Evolutionary conservation across 768 basidiomycete genomes (phyloP), one percentile per base, ranked within the genome.

Genomic region (Tulasnella sp.): DNA sequence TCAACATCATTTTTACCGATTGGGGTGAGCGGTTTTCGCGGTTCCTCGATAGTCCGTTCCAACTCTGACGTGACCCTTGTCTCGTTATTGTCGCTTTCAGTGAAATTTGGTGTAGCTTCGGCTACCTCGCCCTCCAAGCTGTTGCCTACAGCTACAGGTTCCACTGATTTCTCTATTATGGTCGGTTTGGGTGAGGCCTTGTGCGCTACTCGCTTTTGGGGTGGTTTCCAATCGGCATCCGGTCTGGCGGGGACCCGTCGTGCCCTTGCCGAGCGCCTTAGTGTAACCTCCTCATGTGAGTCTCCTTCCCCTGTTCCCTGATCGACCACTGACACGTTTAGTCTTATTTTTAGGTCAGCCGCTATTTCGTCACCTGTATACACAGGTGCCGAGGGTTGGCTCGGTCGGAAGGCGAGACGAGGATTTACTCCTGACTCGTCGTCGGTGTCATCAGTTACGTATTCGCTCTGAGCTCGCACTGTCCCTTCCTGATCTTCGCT

Each of bases 371-470:
- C 35, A 6, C 50, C 50, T 19, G 50, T 52, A 34, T 52, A 52
- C 17, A 52, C 19, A 3, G 50, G 50, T 49, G 46, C 5, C 5
- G 46, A 23, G 5, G 7, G 6, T n/a, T n/a, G 46, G 3, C n/a
- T n/a, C n/a, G 46, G 4, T 49, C 46, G 4, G 15, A 4, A 49
- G 15, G 29, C 17, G 5, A 3, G 4, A n/a, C 6, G 17, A 49
- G 4, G 34, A 7, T 25, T 27, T n/a, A n/a, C 50, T 17, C 37
- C 32, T 7, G 8, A 39, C 58, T 58, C n/a, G 9, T 32, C 19
- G 3, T 31, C 50, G 31, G 50, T 29, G 25, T 56, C 55, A 15
- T n/a, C n/a, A 4, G 14, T 48, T 9, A 59, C 57, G 25, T 58
- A 58, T 32, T 59, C 57, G 8, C 5, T 36, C 4, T 4, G 4